phyloP scores from a whole-genome alignment of 768 basidiomycete genomes.

The Calocera viscosa region DNA sequence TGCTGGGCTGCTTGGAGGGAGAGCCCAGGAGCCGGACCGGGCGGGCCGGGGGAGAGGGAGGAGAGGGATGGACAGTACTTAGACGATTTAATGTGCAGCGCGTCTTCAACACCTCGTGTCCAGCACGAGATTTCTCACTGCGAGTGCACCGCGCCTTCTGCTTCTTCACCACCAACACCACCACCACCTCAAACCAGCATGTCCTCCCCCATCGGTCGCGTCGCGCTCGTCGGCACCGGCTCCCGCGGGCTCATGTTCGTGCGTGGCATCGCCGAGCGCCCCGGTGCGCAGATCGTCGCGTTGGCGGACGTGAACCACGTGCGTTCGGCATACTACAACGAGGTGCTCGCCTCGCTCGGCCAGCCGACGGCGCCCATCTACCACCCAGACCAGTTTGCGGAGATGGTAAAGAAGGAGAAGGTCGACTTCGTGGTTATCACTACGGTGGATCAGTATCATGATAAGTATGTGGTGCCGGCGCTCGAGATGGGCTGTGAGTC shows the following conservation, averaged over 20 bases:
- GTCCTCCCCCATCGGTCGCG: constrained; percentile 22
- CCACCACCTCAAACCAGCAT: background rate
- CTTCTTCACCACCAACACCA: background rate
- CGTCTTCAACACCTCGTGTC: too few species aligned
- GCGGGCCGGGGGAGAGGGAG: too few species aligned
- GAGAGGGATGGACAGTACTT: too few species aligned
- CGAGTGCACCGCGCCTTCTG: too few species aligned
- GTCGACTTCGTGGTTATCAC: constrained; percentile 40
- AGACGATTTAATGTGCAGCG: too few species aligned
- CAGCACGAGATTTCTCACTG: too few species aligned
- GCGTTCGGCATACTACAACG: constrained; percentile 37
- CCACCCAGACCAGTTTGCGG: constrained; percentile 32
- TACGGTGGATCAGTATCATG: constrained; percentile 39
- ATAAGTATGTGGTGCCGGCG: constrained; percentile 37
- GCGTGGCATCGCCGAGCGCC: constrained; percentile 35
- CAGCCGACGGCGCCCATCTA: constrained; percentile 32
- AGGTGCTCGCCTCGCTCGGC: constrained; percentile 31
- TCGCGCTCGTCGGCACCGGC: constrained; percentile 36
- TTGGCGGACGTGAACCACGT: constrained; percentile 38
- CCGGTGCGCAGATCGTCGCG: constrained; percentile 33
- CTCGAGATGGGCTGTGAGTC: constrained; percentile 32
- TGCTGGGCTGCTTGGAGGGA: too few species aligned
- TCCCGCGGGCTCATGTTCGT: constrained; percentile 37
- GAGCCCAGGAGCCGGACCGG: too few species aligned
- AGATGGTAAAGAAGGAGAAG: constrained; percentile 36